These are phyloP conservation scores for Ustulina deusta DNA, from an alignment of 2,329 filamentous ascomycete genomes.

Conservation along the genomic window DNA sequence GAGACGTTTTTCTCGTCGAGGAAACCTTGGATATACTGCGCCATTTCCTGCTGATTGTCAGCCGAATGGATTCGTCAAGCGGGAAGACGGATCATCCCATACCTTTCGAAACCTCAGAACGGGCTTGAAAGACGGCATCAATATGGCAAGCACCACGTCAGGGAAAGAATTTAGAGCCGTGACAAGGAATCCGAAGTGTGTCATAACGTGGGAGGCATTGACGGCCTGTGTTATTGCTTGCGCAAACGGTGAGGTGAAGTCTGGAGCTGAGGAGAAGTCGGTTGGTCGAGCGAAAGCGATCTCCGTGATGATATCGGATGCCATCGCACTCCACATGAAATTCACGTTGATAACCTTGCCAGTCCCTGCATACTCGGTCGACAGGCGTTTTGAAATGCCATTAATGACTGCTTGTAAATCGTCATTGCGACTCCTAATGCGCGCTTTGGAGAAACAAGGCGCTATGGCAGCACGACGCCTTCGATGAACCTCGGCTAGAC, in stretches of 20 bases:
- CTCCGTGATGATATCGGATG: conserved; percentile 1
- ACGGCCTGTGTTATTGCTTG: not conserved
- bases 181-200: conserved; percentile 14
- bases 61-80: not conserved
- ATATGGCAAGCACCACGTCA: not conserved
- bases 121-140: conserved; percentile 9
- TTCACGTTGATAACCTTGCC: not conserved
- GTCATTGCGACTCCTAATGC: not conserved
- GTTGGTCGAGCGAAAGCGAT: conserved; percentile 4
- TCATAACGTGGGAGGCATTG: not conserved
- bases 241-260: conserved; percentile 4
- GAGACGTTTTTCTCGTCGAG: not conserved
- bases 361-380: conserved; percentile 4
- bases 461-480: conserved; percentile 11
- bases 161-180: not conserved
- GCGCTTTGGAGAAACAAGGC: conserved; percentile 18
- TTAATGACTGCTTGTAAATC: not conserved
- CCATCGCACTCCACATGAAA: conserved; percentile 3
- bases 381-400: not conserved
- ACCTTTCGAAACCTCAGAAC: conserved; percentile 8
- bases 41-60: not conserved
- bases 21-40: not conserved
- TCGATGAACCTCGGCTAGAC: conserved; percentile 1
- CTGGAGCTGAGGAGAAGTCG: not conserved
- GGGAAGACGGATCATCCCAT: not conserved